phyloP scores from a whole-genome alignment of 768 basidiomycete species.

The Hypsizygus marmoreus region DNA sequence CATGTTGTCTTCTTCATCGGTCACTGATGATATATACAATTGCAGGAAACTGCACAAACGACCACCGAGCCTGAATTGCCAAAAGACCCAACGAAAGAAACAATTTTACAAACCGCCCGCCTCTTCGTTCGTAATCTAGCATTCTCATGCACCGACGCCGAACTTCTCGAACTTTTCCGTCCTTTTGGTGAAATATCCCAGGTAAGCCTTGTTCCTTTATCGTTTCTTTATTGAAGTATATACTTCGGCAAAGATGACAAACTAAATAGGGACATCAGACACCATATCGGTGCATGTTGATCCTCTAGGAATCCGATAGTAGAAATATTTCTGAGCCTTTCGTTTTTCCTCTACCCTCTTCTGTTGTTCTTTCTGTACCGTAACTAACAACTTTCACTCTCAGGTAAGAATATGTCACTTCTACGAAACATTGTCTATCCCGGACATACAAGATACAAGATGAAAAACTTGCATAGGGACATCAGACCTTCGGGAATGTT shows the following conservation, averaged over 20 bases:
- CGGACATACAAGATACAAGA: too few species aligned
- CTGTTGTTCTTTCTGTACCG: slow-evolving; percentile 1
- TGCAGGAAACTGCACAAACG: slow-evolving; percentile 3
- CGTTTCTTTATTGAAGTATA: slow-evolving; percentile 3
- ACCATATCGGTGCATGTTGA: slow-evolving; percentile 36
- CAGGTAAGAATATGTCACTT: slow-evolving; percentile 39
- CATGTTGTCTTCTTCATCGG: not conserved
- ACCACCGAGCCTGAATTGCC: slow-evolving; percentile 19
- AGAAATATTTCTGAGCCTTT: slow-evolving; percentile 49
- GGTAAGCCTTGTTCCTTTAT: slow-evolving; percentile 47
- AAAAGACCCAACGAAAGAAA: slow-evolving; percentile 43
- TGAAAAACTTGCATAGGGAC: slow-evolving; percentile 59
- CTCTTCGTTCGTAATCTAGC: slow-evolving; percentile 96
- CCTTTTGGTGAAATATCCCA: slow-evolving; percentile 75
- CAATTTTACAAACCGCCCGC: slow-evolving; percentile 74
- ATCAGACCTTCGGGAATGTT: slow-evolving; percentile 66
- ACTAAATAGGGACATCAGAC: slow-evolving; percentile 62
- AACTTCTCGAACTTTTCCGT: slow-evolving; percentile 64
- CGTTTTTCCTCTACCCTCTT: slow-evolving; percentile 1
- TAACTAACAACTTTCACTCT: slow-evolving; percentile 3
- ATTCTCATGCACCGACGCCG: slow-evolving; percentile 76
- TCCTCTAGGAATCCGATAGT: slow-evolving; percentile 52
- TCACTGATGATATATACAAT: slow-evolving; percentile 9
- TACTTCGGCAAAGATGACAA: slow-evolving; percentile 42
- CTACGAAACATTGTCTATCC: too few species aligned